Base-by-base conservation (phyloP, 2,329 filamentous ascomycete species). In the Ophiostoma novo-ulmi region DNA sequence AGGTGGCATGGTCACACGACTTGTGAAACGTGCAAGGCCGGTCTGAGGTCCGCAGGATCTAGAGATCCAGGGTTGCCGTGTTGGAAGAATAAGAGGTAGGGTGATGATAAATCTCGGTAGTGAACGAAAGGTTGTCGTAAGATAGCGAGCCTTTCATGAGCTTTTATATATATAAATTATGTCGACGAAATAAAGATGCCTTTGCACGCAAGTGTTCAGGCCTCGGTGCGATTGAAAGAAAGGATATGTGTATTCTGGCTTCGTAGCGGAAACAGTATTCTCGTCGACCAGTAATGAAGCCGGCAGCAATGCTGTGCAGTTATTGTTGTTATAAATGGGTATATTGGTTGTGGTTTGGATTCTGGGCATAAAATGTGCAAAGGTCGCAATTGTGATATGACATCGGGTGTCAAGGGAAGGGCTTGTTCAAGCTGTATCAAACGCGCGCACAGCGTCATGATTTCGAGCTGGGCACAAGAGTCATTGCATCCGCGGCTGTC, bases 401-500 rank as follows among this genome's bases (percentile, higher is more conserved):
- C 11, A 22, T 65, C 7, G 36, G 7, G 7, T 65, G 36, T 22
- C 38, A 10, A 55, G 38, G 69, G 69, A 55, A 72, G 70, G 73
- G 71, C 75, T 73, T 74, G 76, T 73, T 76, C 70, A 75, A 76
- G 74, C 76, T 75, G 75, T 74, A 73, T 74, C 74, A 78, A 78
- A 78, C 76, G 76, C 80, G 77, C 78, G 76, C 78, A 77, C 78
- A 77, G 78, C 79, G 79, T 82, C 81, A 82, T 82, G 76, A 80
- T 82, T 79, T 78, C 78, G 77, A 77, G 74, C 72, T 74, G 73
- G 75, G 75, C 72, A 76, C 75, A 74, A 76, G 75, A 74, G 75
- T 77, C 78, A 80, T 79, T 74, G 76, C 77, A 65, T 39, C 35
- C 58, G 58, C 8, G 8, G 20, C 22, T 17, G 58, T 17, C 14